Evolutionary conservation across 2,329 filamentous ascomycete genomes (phyloP), one percentile per base, ranked within the genome.

Genomic region (Neonectria sp.): DNA sequence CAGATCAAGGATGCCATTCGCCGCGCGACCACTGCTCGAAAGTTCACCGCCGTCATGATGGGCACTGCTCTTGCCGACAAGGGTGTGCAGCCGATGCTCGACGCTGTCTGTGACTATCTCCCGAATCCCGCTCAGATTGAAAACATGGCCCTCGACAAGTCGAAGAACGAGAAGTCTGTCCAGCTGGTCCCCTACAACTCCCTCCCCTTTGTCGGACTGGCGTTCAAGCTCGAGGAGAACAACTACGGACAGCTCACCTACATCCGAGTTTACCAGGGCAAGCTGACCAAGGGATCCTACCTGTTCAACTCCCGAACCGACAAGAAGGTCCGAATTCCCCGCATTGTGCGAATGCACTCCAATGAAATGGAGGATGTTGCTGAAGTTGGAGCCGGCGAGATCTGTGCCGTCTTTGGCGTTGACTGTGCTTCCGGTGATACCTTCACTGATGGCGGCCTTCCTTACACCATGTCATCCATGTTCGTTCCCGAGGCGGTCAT

Each of bases 221-320:
- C 96, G 11, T 99, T 99, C 88, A 99, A 99, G 87, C 90, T 99
- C 25, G 96, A 99, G 86, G 96, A 99, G 84, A 97, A 95, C 84
- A 98, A 97, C 81, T 99, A 97, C 77, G 96, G 96, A 49, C 96
- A 99, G 82, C 89, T 99, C 78, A 99, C 96, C 61, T 99, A 99
- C 81, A 97, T 99, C 71, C 94, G 96, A 75, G 96, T 99, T 65
- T 99, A 99, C 85, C 96, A 99, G 83, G 96, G 96, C 74, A 91
- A 91, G 25, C 86, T 99, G 67, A 92, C 87, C 80, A 98, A 97
- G 87, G 94, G 95, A 56, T 89, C 92, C 78, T 94, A 95, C 79
- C 91, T 99, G 62, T 97, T 92, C 89, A 99, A 98, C 82, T 95
- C 95, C 9, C 91, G 95, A 75, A 97, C 90, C 71, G 93, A 95